These are phyloP conservation scores for Rhododendron ovatum DNA, from an alignment of 148 eudicot species.

Conservation along the genomic window DNA sequence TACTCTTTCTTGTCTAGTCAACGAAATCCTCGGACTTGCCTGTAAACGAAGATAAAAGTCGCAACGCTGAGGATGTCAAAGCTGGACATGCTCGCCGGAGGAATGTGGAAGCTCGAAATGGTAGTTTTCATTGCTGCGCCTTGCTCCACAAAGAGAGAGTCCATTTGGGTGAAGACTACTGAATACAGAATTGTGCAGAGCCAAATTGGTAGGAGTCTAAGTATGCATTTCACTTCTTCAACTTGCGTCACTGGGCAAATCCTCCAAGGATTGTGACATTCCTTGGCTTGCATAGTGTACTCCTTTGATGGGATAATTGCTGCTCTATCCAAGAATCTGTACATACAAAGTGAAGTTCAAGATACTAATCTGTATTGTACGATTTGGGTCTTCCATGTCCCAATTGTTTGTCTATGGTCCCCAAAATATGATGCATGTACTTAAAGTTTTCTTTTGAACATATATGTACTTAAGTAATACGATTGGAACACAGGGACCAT, in stretches of 20 bases:
- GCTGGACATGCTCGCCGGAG: constrained; percentile 73
- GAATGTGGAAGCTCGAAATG: constrained; percentile 37
- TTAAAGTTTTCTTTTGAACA: no score
- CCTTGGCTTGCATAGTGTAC: constrained; percentile 3
- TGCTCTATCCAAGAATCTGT: constrained; percentile 67
- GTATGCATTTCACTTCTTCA: constrained; percentile 77
- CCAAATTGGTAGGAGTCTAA: constrained; percentile 77
- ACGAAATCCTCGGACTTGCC: constrained; percentile 20
- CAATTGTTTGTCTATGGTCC: background rate
- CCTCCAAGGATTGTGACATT: constrained; percentile 30
- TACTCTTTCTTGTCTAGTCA: background rate
- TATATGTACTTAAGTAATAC: background rate
- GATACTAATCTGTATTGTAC: background rate
- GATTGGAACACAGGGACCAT: background rate
- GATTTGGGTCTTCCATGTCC: background rate
- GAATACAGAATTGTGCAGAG: constrained; percentile 71
- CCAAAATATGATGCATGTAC: background rate
- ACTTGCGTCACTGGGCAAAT: constrained; percentile 70
- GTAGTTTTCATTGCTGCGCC: constrained; percentile 66
- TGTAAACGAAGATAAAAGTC: constrained; percentile 51
- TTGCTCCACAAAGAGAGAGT: constrained; percentile 71
- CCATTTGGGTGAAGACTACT: constrained; percentile 77
- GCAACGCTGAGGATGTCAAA: constrained; percentile 70
- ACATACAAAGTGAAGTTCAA: background rate
- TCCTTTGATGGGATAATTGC: constrained; percentile 32